A percentile compares a stretch with the other conserved stretches of the same genome.
phyloP scores from a whole-genome alignment of 176 grass and related monocot genomes.

The Hsuehochloa calcarea region DNA sequence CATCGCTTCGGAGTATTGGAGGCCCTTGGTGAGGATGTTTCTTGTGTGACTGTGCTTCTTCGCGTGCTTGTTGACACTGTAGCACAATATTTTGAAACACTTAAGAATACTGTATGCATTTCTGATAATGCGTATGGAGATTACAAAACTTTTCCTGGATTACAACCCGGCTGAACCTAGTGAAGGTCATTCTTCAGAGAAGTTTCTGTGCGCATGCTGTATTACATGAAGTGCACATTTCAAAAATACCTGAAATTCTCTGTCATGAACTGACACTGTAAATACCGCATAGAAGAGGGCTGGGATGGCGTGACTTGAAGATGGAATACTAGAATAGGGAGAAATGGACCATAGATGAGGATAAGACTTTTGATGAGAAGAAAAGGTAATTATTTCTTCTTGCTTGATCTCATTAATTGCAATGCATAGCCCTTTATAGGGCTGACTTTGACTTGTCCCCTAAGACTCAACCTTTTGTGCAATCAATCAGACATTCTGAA shows the following conservation, averaged over 20 bases:
- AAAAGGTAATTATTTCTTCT: background rate
- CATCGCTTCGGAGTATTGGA: slow-evolving; percentile 35
- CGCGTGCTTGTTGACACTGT: slow-evolving; percentile 42
- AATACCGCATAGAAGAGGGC: background rate
- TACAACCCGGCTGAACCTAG: background rate
- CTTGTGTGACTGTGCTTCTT: slow-evolving; percentile 30
- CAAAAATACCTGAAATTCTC: background rate
- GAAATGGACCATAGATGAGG: background rate
- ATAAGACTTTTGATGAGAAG: background rate
- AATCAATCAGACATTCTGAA: background rate
- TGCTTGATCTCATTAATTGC: background rate
- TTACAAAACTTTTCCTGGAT: slow-evolving; percentile 4
- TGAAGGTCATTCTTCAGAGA: background rate
- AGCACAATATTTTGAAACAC: slow-evolving; percentile 7
- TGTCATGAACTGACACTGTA: background rate
- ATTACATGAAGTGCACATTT: background rate
- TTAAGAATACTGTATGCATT: background rate
- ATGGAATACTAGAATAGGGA: background rate
- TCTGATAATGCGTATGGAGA: background rate
- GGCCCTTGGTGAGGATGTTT: slow-evolving; percentile 46
- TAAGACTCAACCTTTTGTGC: background rate
- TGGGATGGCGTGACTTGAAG: background rate
- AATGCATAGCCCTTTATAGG: background rate
- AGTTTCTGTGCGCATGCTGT: background rate
- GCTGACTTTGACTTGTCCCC: background rate